Percentiles rank a stretch among this genome's conserved stretches.
Conservation (phyloP, 108 stramenopile species). For the Epithemia pelagica region DNA sequence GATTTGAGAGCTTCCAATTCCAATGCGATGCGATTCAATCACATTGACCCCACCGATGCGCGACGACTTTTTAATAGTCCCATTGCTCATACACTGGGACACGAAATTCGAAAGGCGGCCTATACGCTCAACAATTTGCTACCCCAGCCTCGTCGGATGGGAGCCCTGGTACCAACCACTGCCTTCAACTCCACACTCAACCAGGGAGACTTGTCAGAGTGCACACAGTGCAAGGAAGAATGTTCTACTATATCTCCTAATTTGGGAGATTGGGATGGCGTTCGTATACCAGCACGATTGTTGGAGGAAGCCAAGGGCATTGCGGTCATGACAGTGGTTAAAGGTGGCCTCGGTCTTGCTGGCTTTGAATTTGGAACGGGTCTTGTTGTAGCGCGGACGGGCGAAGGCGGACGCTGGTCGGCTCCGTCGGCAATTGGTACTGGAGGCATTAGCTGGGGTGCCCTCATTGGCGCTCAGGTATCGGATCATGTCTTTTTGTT, state of each 20-base stretch:
- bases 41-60: conserved; percentile 67
- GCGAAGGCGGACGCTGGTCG: conserved; percentile 55
- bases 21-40: conserved; percentile 82
- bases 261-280: conserved; percentile 63
- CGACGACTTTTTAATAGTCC: conserved; percentile 66
- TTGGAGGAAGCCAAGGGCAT: conserved; percentile 72
- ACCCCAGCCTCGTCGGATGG: conserved; percentile 48
- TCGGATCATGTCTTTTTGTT: conserved; percentile 91
- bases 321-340: conserved; percentile 72
- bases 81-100: conserved; percentile 83
- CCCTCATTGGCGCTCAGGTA: conserved; percentile 74
- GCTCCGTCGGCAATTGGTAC: conserved; percentile 86
- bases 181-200: neutral
- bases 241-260: conserved; percentile 53
- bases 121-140: conserved; percentile 81
- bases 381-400: conserved; percentile 67
- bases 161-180: conserved; percentile 7
- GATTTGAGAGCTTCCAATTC: conserved; percentile 55
- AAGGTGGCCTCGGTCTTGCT: conserved; percentile 77
- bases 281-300: conserved; percentile 68
- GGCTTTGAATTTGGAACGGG: conserved; percentile 88
- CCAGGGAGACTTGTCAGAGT: conserved; percentile 3
- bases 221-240: conserved; percentile 39
- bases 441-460: conserved; percentile 82
- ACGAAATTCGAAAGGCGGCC: conserved; percentile 85